Conservation (phyloP, 352 stramenopile species). For the Peronospora destructor region DNA sequence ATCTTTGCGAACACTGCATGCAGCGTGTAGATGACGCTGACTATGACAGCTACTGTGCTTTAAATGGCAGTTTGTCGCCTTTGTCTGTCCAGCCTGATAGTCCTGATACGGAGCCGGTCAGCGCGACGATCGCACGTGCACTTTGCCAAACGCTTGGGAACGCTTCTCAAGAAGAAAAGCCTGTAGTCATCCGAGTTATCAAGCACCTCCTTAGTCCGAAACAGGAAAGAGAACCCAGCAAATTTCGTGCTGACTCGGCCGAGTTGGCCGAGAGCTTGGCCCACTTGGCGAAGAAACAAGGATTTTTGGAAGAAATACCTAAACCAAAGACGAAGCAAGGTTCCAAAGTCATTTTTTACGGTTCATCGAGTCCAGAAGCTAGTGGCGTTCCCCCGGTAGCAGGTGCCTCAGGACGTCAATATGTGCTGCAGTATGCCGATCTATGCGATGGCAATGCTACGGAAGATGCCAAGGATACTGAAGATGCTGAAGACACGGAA, state of each 20-base stretch:
- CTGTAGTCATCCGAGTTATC: conserved; percentile 43
- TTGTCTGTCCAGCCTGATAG: conserved; percentile 22
- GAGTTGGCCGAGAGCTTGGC: conserved; percentile 18
- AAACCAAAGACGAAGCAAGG: background rate
- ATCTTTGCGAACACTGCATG: conserved; percentile 51
- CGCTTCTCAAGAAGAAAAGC: conserved; percentile 29
- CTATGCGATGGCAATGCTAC: conserved; percentile 4
- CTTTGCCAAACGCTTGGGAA: conserved; percentile 38
- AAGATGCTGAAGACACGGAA: conserved; percentile 11
- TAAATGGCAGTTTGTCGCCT: conserved; percentile 17
- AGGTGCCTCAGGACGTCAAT: conserved; percentile 29
- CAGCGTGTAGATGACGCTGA: conserved; percentile 46
- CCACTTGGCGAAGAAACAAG: conserved; percentile 16
- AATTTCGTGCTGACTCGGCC: conserved; percentile 16
- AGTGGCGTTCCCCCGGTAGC: conserved; percentile 16
- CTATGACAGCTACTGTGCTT: conserved; percentile 37
- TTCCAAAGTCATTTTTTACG: conserved; percentile 8
- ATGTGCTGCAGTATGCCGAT: conserved; percentile 28
- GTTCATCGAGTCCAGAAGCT: conserved; percentile 2
- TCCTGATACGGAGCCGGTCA: conserved; percentile 16
- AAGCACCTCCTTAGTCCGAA: conserved; percentile 40
- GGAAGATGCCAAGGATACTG: conserved; percentile 14
- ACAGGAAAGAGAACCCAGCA: conserved; percentile 8
- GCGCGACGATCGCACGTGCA: conserved; percentile 27
- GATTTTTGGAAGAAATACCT: conserved; percentile 15